phyloP scores from a whole-genome alignment of 208 protist genomes.

The Wallacemonas sp. region DNA sequence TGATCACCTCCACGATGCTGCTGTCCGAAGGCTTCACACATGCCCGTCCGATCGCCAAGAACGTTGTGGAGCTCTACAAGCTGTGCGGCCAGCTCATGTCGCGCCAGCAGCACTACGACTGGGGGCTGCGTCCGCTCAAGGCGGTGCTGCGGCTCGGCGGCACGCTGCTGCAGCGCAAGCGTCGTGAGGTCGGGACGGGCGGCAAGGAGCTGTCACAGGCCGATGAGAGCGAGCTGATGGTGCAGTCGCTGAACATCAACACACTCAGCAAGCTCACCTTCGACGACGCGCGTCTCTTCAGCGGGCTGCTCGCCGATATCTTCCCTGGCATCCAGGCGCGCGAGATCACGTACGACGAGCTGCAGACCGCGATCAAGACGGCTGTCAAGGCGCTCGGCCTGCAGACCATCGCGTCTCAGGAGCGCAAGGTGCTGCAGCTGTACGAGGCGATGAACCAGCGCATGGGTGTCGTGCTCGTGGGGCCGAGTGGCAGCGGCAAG shows the following conservation, averaged over 20 bases:
- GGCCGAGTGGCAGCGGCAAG: constrained; percentile 93
- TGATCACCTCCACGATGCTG: constrained; percentile 95
- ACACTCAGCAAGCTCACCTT: constrained; percentile 97
- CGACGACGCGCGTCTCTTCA: constrained; percentile 96
- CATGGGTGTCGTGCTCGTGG: constrained; percentile 94
- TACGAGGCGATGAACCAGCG: constrained; percentile 94
- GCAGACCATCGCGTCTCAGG: constrained; percentile 66
- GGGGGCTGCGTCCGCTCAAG: constrained; percentile 96
- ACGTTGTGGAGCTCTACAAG: constrained; percentile 90
- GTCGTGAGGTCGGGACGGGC: constrained; percentile 50
- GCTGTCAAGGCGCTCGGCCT: constrained; percentile 70
- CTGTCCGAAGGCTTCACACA: constrained; percentile 91
- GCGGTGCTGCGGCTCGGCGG: constrained; percentile 95
- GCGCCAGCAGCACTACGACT: constrained; percentile 98
- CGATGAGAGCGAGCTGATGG: constrained; percentile 90
- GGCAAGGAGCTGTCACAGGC: constrained; percentile 73
- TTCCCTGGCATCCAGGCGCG: constrained; percentile 73
- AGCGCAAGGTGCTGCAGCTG: constrained; percentile 92
- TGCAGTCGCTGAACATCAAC: constrained; percentile 96
- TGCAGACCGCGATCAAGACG: constrained; percentile 76
- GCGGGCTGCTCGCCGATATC: constrained; percentile 90
- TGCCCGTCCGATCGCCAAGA: constrained; percentile 80
- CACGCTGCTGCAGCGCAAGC: constrained; percentile 78
- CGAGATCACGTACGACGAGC: constrained; percentile 78
- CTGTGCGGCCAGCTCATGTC: constrained; percentile 97